phyloP scores from a whole-genome alignment of 148 eudicot species.

The Nepenthes mirabilis region DNA sequence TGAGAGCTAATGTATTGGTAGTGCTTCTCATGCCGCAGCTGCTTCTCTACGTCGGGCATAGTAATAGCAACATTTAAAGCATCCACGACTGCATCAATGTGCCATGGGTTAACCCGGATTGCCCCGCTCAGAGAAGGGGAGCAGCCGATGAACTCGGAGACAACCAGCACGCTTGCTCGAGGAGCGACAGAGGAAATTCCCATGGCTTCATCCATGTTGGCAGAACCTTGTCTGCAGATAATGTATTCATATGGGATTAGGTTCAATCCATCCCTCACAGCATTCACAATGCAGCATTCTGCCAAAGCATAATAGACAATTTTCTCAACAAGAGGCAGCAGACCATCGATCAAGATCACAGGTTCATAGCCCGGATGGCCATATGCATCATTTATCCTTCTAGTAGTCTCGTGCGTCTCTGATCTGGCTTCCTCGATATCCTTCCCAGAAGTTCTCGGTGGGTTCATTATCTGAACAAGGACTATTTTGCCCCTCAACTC shows the following conservation, averaged over 20 bases:
- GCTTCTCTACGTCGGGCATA: constrained; percentile 22
- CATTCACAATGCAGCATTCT: constrained; percentile 42
- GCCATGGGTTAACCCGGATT: constrained; percentile 9
- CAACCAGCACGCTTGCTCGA: constrained; percentile 35
- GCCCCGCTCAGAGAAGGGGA: constrained; percentile 12
- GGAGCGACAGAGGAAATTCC: constrained; percentile 17
- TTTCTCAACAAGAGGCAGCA: constrained; percentile 23
- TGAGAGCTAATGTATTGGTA: constrained; percentile 28
- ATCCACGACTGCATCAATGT: constrained; percentile 20
- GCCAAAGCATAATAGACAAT: constrained; percentile 36
- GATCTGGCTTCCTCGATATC: constrained; percentile 35
- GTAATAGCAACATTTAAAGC: constrained; percentile 23
- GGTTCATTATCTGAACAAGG: constrained; percentile 44
- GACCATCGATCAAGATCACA: constrained; percentile 27
- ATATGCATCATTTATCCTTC: constrained; percentile 25
- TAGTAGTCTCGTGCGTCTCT: constrained; percentile 27
- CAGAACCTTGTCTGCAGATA: constrained; percentile 33
- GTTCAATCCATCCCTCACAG: constrained; percentile 49
- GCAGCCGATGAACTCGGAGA: constrained; percentile 11
- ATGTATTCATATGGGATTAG: constrained; percentile 40
- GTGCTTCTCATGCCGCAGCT: constrained; percentile 25
- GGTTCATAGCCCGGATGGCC: constrained; percentile 39
- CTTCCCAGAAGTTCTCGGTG: constrained; percentile 36
- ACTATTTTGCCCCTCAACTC: constrained; percentile 36
- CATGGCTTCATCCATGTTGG: constrained; percentile 21